phyloP scores from a whole-genome alignment of 108 stramenopile species.

The Nitzschia sp. region DNA sequence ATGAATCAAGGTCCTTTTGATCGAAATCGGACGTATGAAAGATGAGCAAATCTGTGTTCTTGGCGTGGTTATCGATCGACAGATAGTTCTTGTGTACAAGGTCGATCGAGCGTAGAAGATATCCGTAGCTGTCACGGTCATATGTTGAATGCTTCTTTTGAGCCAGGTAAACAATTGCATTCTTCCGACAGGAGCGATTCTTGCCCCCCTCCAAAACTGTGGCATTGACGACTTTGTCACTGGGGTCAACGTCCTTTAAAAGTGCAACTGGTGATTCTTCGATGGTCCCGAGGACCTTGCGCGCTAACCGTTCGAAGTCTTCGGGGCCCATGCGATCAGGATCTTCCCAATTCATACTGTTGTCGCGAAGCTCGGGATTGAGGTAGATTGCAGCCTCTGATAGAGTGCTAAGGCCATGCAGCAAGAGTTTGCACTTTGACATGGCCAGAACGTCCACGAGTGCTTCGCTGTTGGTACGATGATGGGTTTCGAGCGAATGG shows the following conservation, averaged over 20 bases:
- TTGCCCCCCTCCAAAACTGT: constrained; percentile 12
- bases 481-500: constrained; percentile 35
- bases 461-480: constrained; percentile 45
- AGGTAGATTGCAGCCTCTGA: constrained; percentile 50
- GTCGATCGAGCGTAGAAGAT: constrained; percentile 45
- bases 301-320: constrained; percentile 19
- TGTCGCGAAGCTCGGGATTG: constrained; percentile 34
- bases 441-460: constrained; percentile 41
- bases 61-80: constrained; percentile 27
- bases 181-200: constrained; percentile 21
- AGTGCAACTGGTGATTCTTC: constrained; percentile 1
- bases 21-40: constrained; percentile 57
- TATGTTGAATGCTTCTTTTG: constrained; percentile 57
- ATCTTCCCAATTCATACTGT: constrained; percentile 44
- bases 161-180: constrained; percentile 56
- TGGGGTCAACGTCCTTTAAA: neutral
- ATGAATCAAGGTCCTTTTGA: constrained; percentile 25
- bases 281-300: constrained; percentile 16
- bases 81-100: constrained; percentile 61
- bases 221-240: neutral
- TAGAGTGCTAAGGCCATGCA: constrained; percentile 38
- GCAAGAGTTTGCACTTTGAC: constrained; percentile 40
- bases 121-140: constrained; percentile 36
- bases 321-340: constrained; percentile 12
- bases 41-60: constrained; percentile 47